Percentiles rank a stretch among this genome's conserved stretches.
phyloP scores from a whole-genome alignment of 495 filamentous ascomycete species.

The Neurospora sp. region DNA sequence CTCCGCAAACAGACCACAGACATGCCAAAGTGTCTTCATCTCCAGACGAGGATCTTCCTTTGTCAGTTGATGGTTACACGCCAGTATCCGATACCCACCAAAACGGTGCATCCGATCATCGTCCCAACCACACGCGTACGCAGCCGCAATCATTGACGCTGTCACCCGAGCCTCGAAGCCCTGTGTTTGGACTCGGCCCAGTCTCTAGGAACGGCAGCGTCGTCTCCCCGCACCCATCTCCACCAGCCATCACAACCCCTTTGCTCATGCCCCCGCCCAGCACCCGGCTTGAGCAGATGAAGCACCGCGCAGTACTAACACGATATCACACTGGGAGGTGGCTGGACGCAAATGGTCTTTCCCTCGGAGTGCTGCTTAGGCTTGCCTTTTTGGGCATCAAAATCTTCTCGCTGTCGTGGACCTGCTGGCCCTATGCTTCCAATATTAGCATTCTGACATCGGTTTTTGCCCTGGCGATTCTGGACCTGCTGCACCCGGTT shows the following conservation, averaged over 20 bases:
- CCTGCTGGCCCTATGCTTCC: slow-evolving; percentile 37
- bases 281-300: slow-evolving; percentile 26
- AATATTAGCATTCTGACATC: slow-evolving; percentile 22
- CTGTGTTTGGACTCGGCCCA: slow-evolving; percentile 8
- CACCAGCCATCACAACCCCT: slow-evolving; percentile 26
- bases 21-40: slow-evolving; percentile 24
- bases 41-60: slow-evolving; percentile 21
- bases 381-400: slow-evolving; percentile 30
- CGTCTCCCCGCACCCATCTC: slow-evolving; percentile 19
- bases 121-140: slow-evolving; percentile 15
- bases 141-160: slow-evolving; percentile 20
- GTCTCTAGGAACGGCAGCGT: slow-evolving; percentile 7
- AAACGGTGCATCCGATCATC: not conserved
- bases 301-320: slow-evolving; percentile 22
- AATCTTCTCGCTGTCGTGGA: slow-evolving; percentile 27
- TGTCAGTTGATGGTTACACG: slow-evolving; percentile 13
- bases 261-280: slow-evolving; percentile 52
- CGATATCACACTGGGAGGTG: slow-evolving; percentile 17
- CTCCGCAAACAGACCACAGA: slow-evolving; percentile 23
- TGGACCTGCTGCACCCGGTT: slow-evolving; percentile 26
- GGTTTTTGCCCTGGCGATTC: slow-evolving; percentile 26
- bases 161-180: slow-evolving; percentile 15
- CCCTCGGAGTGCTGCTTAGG: slow-evolving; percentile 18
- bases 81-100: not conserved
- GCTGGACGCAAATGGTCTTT: slow-evolving; percentile 12